Base-by-base conservation (phyloP, 345 rosid genomes). In the Garcia nutans region DNA sequence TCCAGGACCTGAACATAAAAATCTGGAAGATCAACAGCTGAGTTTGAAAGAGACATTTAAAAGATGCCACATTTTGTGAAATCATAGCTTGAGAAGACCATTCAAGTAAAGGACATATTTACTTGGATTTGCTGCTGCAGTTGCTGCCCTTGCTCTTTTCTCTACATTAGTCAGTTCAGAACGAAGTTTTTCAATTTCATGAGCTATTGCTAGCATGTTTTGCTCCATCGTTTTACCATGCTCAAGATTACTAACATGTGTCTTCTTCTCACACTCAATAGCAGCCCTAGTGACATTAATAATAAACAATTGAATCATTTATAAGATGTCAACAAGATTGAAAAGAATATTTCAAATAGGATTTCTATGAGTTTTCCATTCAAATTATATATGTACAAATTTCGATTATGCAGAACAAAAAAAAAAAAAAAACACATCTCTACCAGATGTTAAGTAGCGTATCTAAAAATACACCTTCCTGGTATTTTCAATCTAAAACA, bases 211-310 rank as follows among this genome's bases (percentile, higher is more conserved):
- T 11, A 76, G 57, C 69, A 82, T 80, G 52, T 90, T 89, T 74
- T 87, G 90, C 80, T 89, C 90, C 97, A 93, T 85, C 45, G 17
- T 62, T 44, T 60, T 26, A 24, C 65, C 65, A 60, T 91, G 93
- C 83, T 87, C 92, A 64, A 86, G 87, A 63, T 95, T 91, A 72
- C 87, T 86, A 6, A 85, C 89, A 26, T 71, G 78, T 3, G 89
- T 87, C 89, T 86, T 90, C 89, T 89, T 91, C 93, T 93, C 98
- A 60, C 15, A 59, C 77, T 89, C 94, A 78, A 93, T 77, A 57
- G 96, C 97, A 76, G 89, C 83, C 78, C 97, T 95, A 79, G 37
- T 69, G 45, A 72, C 74, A 81, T 45, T 6, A 3, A 37, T 5
- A 67, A 77, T 56, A 42, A 16, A 44, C 2, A 17, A n/a, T 41